Evolutionary conservation across 768 basidiomycete genomes (phyloP), one percentile per base, ranked within the genome.

Genomic region (Gyrodon lividus): DNA sequence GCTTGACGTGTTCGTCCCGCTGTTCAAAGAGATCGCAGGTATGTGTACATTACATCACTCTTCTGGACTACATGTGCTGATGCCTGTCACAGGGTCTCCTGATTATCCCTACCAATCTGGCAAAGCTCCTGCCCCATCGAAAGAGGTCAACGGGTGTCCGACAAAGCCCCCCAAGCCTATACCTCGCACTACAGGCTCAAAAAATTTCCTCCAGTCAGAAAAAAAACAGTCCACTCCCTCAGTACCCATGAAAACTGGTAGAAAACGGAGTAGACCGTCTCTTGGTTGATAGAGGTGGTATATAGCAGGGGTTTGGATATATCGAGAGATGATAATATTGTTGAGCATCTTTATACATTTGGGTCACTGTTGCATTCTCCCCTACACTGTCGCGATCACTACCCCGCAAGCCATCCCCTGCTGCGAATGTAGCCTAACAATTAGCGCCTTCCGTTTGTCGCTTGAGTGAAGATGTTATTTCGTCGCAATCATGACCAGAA

Each of bases 21-120:
- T 93, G 22, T 94, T 94, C 75, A 80, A 72, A 56, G 61, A 53
- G 43, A 65, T 69, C 69, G 45, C 76, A 78, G 74, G 79, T 81
- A 57, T 12, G 72, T 66, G 12, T 7, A 20, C 30, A 13, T 23
- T 40, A 12, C 12, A 3, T 13, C 19, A 22, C 12, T n/a, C 8
- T 28, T 10, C 12, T 16, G 31, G 20, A 13, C 50, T 41, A 50
- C 12, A 10, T 26, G 16, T 28, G n/a, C 53, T 63, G 40, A 65
- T 23, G 23, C 9, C 7, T 8, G 13, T 31, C 24, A 0, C 23
- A 69, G 68, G 34, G 6, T 46, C 61, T 20, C 52, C 65, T 39
- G 59, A 59, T 23, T 69, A 70, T n/a, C 43, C 55, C 19, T 60
- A 57, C 46, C 60, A 46, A 42, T 24, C 59, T 6, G 48, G 43